A percentile compares a stretch with the other conserved stretches of the same genome.
These are phyloP conservation scores for Tubosaeta sp. DNA, from an alignment of 768 basidiomycete genomes.

Conservation along the genomic window DNA sequence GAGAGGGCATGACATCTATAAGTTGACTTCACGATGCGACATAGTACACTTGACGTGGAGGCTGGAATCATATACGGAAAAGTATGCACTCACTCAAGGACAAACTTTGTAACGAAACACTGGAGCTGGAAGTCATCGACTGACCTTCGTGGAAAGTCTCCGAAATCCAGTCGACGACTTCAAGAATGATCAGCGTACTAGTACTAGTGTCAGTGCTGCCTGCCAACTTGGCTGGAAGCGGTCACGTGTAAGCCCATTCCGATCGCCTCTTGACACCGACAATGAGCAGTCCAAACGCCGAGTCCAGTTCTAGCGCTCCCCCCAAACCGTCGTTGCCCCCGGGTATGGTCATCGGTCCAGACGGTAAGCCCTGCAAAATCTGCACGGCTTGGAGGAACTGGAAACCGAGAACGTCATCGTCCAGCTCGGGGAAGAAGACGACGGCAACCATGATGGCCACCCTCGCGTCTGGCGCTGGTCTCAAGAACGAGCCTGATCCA, in stretches of 20 bases:
- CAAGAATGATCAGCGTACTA: too few species aligned
- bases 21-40: conserved; percentile 67
- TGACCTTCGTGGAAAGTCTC: too few species aligned
- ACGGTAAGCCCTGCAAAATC: conserved; percentile 94
- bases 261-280: background rate
- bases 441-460: conserved; percentile 33
- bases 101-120: conserved; percentile 61
- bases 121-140: conserved; percentile 38
- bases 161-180: too few species aligned
- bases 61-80: background rate
- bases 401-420: conserved; percentile 41
- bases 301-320: conserved; percentile 4
- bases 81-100: conserved; percentile 44
- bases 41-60: conserved; percentile 5
- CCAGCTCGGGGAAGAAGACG: conserved; percentile 29
- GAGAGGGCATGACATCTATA: conserved; percentile 41
- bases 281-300: conserved; percentile 10
- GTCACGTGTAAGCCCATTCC: conserved; percentile 12
- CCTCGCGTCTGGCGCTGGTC: conserved; percentile 28
- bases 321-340: conserved; percentile 49
- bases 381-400: conserved; percentile 79
- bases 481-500: conserved; percentile 26
- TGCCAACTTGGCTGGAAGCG: too few species aligned
- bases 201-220: too few species aligned
- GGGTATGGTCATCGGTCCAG: conserved; percentile 84